Evolutionary conservation across 306 rosid genomes (phyloP).

Genomic region (Canavalia gladiata): DNA sequence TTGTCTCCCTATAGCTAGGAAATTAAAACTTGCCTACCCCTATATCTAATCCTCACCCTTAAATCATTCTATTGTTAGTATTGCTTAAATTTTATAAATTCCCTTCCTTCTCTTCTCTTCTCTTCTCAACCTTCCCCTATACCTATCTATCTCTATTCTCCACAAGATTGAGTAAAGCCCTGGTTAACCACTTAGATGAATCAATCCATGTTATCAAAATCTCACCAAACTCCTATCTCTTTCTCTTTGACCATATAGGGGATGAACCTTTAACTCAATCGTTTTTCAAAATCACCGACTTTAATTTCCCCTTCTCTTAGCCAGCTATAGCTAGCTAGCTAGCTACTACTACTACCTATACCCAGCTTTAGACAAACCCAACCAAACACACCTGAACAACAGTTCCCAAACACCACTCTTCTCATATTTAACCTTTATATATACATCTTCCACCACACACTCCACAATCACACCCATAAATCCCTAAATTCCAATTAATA

Average conservation of each 20-base stretch:
- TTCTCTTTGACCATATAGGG: slow-evolving; percentile 47
- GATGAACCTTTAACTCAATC: slow-evolving; percentile 32
- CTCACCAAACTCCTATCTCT: slow-evolving; percentile 54
- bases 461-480: not conserved
- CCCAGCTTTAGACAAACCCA: slow-evolving; percentile 46
- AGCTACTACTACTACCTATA: not conserved
- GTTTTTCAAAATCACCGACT: slow-evolving; percentile 50
- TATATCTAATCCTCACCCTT: slow-evolving; percentile 40
- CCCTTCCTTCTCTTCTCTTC: not conserved
- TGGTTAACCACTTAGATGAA: slow-evolving; percentile 24
- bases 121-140: not conserved
- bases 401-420: not conserved
- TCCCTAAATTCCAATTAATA: no score
- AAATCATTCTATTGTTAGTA: not conserved
- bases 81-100: slow-evolving; percentile 39
- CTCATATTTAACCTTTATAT: not conserved
- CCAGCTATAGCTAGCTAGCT: slow-evolving; percentile 40
- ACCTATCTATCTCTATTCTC: not conserved
- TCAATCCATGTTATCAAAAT: slow-evolving; percentile 54
- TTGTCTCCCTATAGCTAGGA: slow-evolving; percentile 54
- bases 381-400: slow-evolving; percentile 55
- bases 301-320: slow-evolving; percentile 22
- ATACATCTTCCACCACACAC: not conserved
- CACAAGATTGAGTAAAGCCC: slow-evolving; percentile 47
- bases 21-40: slow-evolving; percentile 34